Conservation (phyloP, 2,329 filamentous ascomycete species). For the Trichoderma afroharzianum region DNA sequence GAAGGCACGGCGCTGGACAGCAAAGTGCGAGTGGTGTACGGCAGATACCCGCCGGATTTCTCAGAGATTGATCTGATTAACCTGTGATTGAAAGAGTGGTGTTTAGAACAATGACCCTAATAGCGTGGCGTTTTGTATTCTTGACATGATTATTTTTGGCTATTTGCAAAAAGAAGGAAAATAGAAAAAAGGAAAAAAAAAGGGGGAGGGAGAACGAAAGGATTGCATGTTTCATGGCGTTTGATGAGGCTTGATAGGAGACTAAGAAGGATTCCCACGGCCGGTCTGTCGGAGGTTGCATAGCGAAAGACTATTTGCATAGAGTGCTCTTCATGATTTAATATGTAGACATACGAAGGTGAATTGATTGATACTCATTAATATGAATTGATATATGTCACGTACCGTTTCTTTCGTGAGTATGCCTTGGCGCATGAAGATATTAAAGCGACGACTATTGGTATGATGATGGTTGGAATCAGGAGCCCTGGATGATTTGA, state of each 20-base stretch:
- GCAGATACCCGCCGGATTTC: conserved; percentile 82
- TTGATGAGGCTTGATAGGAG: background rate
- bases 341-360: background rate
- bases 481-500: background rate
- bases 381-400: background rate
- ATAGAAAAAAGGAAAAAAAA: background rate
- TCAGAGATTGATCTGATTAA: conserved; percentile 84
- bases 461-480: background rate
- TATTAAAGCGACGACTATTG: background rate
- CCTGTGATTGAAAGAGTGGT: conserved; percentile 45
- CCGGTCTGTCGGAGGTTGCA: background rate
- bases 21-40: conserved; percentile 78
- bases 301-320: background rate
- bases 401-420: background rate
- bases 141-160: background rate
- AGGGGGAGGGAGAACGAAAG: background rate
- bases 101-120: background rate
- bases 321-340: background rate
- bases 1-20: conserved; percentile 85
- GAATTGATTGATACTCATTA: background rate
- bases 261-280: background rate
- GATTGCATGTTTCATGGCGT: conserved; percentile 8
- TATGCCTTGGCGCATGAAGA: background rate
- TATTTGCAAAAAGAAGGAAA: background rate
- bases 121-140: background rate